Evolutionary conservation across 139 green algal genomes (phyloP).

Genomic region (Ettlia oleoabundans): DNA sequence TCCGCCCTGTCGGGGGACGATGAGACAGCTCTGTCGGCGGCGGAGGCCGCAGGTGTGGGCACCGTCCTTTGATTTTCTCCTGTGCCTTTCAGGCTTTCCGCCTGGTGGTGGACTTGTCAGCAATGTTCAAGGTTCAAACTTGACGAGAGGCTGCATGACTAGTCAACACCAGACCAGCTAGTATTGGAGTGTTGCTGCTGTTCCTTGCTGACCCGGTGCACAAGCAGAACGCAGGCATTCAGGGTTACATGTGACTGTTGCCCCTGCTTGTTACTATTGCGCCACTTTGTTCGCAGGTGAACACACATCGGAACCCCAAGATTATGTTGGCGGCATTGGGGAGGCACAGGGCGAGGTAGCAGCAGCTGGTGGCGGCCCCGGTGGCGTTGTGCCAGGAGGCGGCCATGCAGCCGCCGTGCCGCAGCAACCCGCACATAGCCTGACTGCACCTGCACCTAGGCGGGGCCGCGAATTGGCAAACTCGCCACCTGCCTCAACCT

Average conservation of each 20-base stretch:
- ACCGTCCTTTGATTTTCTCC: too few species aligned
- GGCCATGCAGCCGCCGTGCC: neutral
- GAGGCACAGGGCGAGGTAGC: slow-evolving; percentile 1
- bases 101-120: too few species aligned
- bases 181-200: too few species aligned
- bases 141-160: too few species aligned
- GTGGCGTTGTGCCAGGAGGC: neutral
- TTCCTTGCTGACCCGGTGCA: too few species aligned
- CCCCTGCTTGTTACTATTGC: too few species aligned
- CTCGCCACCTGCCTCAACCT: slow-evolving; percentile 26
- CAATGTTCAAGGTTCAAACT: too few species aligned
- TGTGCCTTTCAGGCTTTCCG: too few species aligned
- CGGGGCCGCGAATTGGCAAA: neutral
- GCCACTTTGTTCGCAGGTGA: too few species aligned
- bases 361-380: neutral
- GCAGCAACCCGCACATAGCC: slow-evolving; percentile 16
- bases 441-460: neutral
- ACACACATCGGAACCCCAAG: slow-evolving; percentile 23
- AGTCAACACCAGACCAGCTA: too few species aligned
- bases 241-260: too few species aligned
- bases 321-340: neutral
- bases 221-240: too few species aligned
- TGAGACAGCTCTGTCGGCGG: slow-evolving; percentile 36
- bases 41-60: slow-evolving; percentile 33
- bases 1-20: slow-evolving; percentile 33